Evolutionary conservation across 1,139 yeast genomes (phyloP).

Genomic region (Casaregolazyma suthepensis): DNA sequence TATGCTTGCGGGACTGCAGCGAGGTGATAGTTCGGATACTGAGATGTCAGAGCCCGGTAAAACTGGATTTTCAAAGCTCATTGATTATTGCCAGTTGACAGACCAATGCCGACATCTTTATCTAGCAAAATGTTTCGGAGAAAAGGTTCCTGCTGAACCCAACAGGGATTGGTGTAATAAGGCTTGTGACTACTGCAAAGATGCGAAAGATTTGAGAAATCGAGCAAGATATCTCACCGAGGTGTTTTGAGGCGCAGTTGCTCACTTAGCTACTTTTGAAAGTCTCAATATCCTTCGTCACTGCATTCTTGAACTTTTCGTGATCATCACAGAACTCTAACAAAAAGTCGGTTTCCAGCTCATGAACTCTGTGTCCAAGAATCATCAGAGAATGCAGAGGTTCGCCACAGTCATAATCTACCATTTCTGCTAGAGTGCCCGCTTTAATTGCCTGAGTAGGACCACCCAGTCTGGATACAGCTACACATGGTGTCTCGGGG

Average conservation of each 20-base stretch:
- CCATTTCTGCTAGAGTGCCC: constrained; percentile 63
- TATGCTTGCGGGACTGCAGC: constrained; percentile 47
- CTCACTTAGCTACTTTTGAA: constrained; percentile 40
- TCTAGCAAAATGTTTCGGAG: constrained; percentile 77
- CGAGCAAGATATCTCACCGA: constrained; percentile 2
- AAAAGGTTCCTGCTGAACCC: constrained; percentile 29
- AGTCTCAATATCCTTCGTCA: constrained; percentile 64
- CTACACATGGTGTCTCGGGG: constrained; percentile 85
- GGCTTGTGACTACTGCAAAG: constrained; percentile 33
- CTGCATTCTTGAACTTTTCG: constrained; percentile 53
- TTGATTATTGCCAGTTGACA: constrained; percentile 75
- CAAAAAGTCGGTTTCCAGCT: constrained; percentile 81
- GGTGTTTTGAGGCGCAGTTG: background rate
- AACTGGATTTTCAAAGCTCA: constrained; percentile 39
- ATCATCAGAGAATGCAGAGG: constrained; percentile 90
- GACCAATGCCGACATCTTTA: constrained; percentile 76
- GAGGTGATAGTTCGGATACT: background rate
- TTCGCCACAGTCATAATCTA: constrained; percentile 83
- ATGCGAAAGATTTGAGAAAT: constrained; percentile 13
- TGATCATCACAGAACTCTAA: constrained; percentile 67
- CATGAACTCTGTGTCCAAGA: constrained; percentile 91
- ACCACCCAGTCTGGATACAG: constrained; percentile 85
- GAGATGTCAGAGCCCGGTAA: background rate
- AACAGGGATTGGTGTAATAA: constrained; percentile 24
- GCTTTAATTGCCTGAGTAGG: constrained; percentile 79